Evolutionary conservation across 352 stramenopile species (phyloP).

Genomic region (Lagenidium sp.): DNA sequence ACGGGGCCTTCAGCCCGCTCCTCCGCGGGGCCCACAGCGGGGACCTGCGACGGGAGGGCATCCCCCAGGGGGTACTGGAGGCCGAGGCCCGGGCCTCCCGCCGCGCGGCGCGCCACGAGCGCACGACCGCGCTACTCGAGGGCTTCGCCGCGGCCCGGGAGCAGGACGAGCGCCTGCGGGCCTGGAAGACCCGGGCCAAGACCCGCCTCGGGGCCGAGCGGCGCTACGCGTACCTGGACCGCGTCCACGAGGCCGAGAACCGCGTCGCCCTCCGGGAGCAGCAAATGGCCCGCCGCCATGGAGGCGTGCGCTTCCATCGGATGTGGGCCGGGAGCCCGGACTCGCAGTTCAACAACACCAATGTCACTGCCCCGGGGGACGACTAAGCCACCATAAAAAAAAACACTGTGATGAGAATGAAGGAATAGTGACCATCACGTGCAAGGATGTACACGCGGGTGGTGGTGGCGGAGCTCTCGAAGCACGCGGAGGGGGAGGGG

Average conservation of each 20-base stretch:
- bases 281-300: constrained; percentile 58
- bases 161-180: constrained; percentile 27
- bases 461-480: constrained; percentile 10
- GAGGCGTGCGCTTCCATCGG: constrained; percentile 50
- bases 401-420: background rate
- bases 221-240: constrained; percentile 49
- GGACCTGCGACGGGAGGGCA: constrained; percentile 27
- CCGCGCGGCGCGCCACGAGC: constrained; percentile 29
- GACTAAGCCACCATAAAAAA: constrained; percentile 6
- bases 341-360: constrained; percentile 56
- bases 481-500: background rate
- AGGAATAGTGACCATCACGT: background rate
- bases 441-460: constrained; percentile 9
- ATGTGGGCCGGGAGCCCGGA: constrained; percentile 79
- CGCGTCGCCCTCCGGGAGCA: constrained; percentile 33
- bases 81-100: constrained; percentile 19
- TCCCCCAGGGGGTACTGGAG: constrained; percentile 19
- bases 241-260: constrained; percentile 51
- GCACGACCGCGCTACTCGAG: constrained; percentile 29
- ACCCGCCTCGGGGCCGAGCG: constrained; percentile 35
- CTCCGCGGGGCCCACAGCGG: constrained; percentile 25
- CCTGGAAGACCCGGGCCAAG: constrained; percentile 46
- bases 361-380: constrained; percentile 8
- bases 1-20: constrained; percentile 43
- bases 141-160: constrained; percentile 17